phyloP scores from a whole-genome alignment of 1,284 basidiomycete species.

The Ustilago hordei region DNA sequence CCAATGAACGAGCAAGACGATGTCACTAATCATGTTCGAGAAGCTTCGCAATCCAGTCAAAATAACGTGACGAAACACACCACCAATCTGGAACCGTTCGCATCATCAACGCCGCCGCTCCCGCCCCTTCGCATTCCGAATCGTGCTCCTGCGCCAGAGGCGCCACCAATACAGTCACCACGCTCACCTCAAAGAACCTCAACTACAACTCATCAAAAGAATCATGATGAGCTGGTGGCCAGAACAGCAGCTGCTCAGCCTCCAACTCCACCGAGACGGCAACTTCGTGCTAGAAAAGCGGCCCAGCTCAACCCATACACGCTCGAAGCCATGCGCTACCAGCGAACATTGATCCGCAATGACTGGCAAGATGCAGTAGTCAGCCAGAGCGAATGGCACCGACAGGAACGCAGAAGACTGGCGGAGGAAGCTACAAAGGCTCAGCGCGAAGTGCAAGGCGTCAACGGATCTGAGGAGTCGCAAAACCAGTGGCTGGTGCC shows the following conservation, averaged over 20 bases:
- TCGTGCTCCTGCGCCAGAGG: not conserved
- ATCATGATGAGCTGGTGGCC: slow-evolving; percentile 31
- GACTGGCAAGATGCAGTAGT: slow-evolving; percentile 71
- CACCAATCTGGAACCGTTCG: not conserved
- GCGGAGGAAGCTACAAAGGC: slow-evolving; percentile 41
- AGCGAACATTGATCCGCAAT: slow-evolving; percentile 66
- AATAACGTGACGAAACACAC: not conserved
- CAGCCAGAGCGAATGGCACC: slow-evolving; percentile 58
- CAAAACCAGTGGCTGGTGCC: slow-evolving; percentile 49
- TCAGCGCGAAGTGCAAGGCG: slow-evolving; percentile 17
- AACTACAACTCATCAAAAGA: not conserved
- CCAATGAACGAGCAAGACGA: not conserved
- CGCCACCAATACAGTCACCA: slow-evolving; percentile 7
- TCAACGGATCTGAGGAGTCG: slow-evolving; percentile 25
- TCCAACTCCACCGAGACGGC: slow-evolving; percentile 47
- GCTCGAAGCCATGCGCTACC: slow-evolving; percentile 68
- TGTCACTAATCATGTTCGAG: not conserved
- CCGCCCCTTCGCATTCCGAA: slow-evolving; percentile 24
- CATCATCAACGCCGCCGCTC: slow-evolving; percentile 13
- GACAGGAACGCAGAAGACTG: slow-evolving; percentile 45
- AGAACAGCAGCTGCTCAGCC: slow-evolving; percentile 38
- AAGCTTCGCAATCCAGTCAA: not conserved
- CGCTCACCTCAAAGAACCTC: not conserved
- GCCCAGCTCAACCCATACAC: slow-evolving; percentile 70
- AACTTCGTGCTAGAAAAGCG: slow-evolving; percentile 66